Base-by-base conservation (phyloP, 2,329 filamentous ascomycete species). In the Cladophialophora immunda region DNA sequence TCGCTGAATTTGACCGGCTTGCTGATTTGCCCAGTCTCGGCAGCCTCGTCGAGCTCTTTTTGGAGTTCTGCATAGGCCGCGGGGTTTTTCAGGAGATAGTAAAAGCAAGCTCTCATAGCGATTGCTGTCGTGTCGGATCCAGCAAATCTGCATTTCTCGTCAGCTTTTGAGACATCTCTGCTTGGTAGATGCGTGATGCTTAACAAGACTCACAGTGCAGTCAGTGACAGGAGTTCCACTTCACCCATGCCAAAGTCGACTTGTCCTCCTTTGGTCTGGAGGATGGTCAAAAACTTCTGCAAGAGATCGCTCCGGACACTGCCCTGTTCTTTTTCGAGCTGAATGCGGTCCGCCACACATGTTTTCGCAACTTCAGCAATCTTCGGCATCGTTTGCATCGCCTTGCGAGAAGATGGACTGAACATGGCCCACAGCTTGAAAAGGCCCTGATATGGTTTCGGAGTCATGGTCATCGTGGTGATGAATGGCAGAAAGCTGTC, bases 151-250 rank as follows among this genome's bases (percentile, higher is more conserved):
- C 11, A 27, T n/a, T n/a, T n/a, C n/a, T n/a, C n/a, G n/a, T n/a
- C n/a, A 47, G 13, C 4, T n/a, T n/a, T n/a, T 7, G 13, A 34
- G 17, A 32, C 19, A 11, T 34, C 32, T 34, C 32, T 55, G 32
- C 32, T 34, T n/a, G n/a, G n/a, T n/a, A 34, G 32, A 34, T 34
- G 32, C 7, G 13, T 11, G 13, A 34, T 7, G 13, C 0, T 84
- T 73, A 22, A 80, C 79, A 0, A 86, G 84, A 50, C 86, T 83
- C 2, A 89, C 79, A 66, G 84, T 86, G 55, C 66, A n/a, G n/a
- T n/a, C n/a, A n/a, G n/a, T n/a, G 15, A 65, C 58, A 29, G 65
- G 68, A 53, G 67, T 55, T 58, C 70, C 70, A 71, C 62, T 2
- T 72, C 68, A 6, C 50, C 58, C 36, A 68, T 8, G 5, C 72